Percentiles rank a stretch among this genome's conserved stretches.
Conservation (phyloP, 768 basidiomycete genomes). For the Amanita muscaria region DNA sequence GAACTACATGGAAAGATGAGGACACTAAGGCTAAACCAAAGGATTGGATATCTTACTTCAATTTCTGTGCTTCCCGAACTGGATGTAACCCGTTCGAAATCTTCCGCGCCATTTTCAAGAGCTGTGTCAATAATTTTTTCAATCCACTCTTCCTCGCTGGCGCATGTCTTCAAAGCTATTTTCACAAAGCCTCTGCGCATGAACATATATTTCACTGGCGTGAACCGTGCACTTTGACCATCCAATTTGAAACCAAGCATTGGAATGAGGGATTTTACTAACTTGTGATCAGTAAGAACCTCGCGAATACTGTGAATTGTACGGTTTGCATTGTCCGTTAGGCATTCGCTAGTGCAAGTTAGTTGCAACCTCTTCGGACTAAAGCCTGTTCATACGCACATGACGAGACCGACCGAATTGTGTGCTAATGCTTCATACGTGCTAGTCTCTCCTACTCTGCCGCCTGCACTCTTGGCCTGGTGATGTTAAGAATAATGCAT, state of each 20-base stretch:
- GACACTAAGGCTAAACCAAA: background rate
- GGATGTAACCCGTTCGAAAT: conserved; percentile 29
- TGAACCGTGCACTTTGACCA: conserved; percentile 41
- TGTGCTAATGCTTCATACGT: conserved; percentile 54
- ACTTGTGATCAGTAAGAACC: conserved; percentile 35
- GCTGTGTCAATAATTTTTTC: conserved; percentile 33
- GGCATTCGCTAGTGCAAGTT: conserved; percentile 37
- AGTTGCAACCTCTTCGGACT: conserved; percentile 14
- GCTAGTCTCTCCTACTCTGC: conserved; percentile 36
- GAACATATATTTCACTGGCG: conserved; percentile 63
- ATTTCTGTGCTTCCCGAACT: conserved; percentile 21
- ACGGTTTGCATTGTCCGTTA: conserved; percentile 57
- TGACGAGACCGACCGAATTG: conserved; percentile 52
- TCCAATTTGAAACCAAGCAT: background rate
- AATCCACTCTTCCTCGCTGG: conserved; percentile 18
- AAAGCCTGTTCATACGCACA: conserved; percentile 32
- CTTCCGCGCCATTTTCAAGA: conserved; percentile 33
- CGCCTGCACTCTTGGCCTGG: conserved; percentile 42
- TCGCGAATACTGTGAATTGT: conserved; percentile 51
- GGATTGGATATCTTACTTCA: background rate
- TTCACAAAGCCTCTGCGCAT: conserved; percentile 43
- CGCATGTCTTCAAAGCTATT: conserved; percentile 28
- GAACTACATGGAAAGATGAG: conserved; percentile 24
- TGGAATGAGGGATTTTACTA: conserved; percentile 27
- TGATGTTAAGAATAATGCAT: background rate